Conservation (phyloP, 2,329 filamentous ascomycete genomes). For the Sclerotinia minor region DNA sequence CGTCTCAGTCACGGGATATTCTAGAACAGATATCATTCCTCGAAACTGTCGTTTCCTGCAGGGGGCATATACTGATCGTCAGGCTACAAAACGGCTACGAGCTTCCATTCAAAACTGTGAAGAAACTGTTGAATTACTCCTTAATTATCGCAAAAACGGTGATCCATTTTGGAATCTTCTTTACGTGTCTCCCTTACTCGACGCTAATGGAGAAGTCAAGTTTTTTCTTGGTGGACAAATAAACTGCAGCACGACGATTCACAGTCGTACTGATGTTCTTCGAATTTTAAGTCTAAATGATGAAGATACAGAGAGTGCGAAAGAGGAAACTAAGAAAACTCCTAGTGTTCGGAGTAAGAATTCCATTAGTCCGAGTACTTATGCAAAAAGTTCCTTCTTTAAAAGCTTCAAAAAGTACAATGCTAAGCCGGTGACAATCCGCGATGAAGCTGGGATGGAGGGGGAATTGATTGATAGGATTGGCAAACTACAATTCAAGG, state of each 20-base stretch:
- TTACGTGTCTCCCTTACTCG: slow-evolving; percentile 53
- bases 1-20: slow-evolving; percentile 52
- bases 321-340: slow-evolving; percentile 29
- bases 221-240: slow-evolving; percentile 60
- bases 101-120: slow-evolving; percentile 46
- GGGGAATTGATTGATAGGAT: slow-evolving; percentile 43
- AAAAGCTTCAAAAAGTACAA: slow-evolving; percentile 37
- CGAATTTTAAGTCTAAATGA: slow-evolving; percentile 47
- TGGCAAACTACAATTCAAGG: slow-evolving; percentile 43
- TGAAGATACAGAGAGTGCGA: slow-evolving; percentile 40
- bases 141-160: slow-evolving; percentile 54
- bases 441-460: slow-evolving; percentile 46
- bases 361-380: slow-evolving; percentile 1
- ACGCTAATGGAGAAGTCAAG: slow-evolving; percentile 49
- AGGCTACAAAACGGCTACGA: slow-evolving; percentile 46
- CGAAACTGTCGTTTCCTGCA: slow-evolving; percentile 54
- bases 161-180: slow-evolving; percentile 59
- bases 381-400: slow-evolving; percentile 34
- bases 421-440: slow-evolving; percentile 24
- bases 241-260: slow-evolving; percentile 56
- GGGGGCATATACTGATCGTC: slow-evolving; percentile 48
- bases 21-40: slow-evolving; percentile 49
- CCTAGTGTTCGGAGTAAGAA: slow-evolving; percentile 25
- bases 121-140: slow-evolving; percentile 51
- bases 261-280: slow-evolving; percentile 52